These are phyloP conservation scores for Diaporthe ilicicola DNA, from an alignment of 2,329 filamentous ascomycete species.

Conservation along the genomic window DNA sequence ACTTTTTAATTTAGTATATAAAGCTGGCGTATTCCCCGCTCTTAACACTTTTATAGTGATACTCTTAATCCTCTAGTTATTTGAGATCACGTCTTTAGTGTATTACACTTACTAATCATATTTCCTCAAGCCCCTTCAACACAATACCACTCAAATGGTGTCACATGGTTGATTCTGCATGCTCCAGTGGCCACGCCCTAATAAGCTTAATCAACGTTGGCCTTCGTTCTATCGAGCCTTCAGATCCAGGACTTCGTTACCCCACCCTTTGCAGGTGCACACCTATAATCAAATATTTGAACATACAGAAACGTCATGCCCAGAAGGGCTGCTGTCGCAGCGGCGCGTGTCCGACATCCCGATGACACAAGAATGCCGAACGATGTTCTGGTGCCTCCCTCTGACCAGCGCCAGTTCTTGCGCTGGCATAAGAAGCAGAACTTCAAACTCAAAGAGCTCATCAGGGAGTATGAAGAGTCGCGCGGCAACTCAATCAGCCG, in stretches of 20 bases:
- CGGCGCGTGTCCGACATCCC: neutral
- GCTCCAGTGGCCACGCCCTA: too few relatives aligned
- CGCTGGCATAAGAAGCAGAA: neutral
- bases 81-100: too few relatives aligned
- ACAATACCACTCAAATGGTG: too few relatives aligned
- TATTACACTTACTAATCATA: too few relatives aligned
- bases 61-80: too few relatives aligned
- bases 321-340: neutral
- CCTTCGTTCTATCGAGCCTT: too few relatives aligned
- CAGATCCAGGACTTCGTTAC: neutral
- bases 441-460: neutral
- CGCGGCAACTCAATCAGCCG: neutral
- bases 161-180: too few relatives aligned
- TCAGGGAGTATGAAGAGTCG: neutral
- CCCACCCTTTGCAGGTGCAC: neutral
- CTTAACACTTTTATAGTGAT: too few relatives aligned
- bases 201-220: too few relatives aligned
- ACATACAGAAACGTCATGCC: neutral
- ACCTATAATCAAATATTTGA: neutral
- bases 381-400: neutral
- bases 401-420: neutral
- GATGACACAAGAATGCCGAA: neutral
- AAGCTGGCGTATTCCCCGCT: too few relatives aligned
- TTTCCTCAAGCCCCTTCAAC: too few relatives aligned
- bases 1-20: rapidly evolving